Percentiles rank a stretch among this genome's conserved stretches.
phyloP scores from a whole-genome alignment of 2,329 filamentous ascomycete species.

The Cordyceps pruinosa region DNA sequence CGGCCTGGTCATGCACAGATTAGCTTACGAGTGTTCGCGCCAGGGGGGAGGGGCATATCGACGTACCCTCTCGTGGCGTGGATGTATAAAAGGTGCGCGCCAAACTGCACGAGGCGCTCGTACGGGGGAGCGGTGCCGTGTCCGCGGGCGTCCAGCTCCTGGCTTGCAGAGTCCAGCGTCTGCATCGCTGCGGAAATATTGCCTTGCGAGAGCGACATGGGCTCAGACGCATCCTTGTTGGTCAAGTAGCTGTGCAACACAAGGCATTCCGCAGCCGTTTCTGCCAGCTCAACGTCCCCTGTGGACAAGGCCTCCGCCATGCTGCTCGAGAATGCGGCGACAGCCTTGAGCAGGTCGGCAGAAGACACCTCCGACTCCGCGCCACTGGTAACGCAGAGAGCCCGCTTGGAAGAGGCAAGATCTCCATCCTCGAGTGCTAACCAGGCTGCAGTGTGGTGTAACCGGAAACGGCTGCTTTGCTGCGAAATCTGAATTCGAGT shows the following conservation, averaged over 20 bases:
- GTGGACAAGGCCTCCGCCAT: constrained; percentile 51
- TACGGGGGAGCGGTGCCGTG: constrained; percentile 31
- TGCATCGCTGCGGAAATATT: constrained; percentile 46
- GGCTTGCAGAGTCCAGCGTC: constrained; percentile 34
- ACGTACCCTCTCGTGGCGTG: constrained; percentile 54
- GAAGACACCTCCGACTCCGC: constrained; percentile 5
- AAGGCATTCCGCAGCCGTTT: constrained; percentile 53
- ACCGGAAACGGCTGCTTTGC: not conserved
- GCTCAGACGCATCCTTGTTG: constrained; percentile 32
- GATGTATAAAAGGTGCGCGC: constrained; percentile 57
- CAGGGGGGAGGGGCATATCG: too few relatives aligned
- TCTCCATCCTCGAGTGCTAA: constrained; percentile 43
- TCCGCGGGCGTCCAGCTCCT: constrained; percentile 34
- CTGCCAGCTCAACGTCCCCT: constrained; percentile 40
- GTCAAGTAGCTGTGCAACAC: constrained; percentile 63
- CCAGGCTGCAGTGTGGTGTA: constrained; percentile 53
- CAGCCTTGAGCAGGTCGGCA: not conserved
- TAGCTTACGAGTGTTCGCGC: too few relatives aligned
- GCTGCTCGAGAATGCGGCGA: constrained; percentile 44
- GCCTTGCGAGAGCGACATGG: constrained; percentile 42
- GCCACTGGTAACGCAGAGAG: constrained; percentile 27
- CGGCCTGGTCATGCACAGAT: constrained; percentile 38
- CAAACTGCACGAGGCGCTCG: constrained; percentile 63
- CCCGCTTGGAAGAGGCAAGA: constrained; percentile 17
- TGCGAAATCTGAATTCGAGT: not conserved